Base-by-base conservation (phyloP, 2,329 filamentous ascomycete species). In the Ramularia endophylla region DNA sequence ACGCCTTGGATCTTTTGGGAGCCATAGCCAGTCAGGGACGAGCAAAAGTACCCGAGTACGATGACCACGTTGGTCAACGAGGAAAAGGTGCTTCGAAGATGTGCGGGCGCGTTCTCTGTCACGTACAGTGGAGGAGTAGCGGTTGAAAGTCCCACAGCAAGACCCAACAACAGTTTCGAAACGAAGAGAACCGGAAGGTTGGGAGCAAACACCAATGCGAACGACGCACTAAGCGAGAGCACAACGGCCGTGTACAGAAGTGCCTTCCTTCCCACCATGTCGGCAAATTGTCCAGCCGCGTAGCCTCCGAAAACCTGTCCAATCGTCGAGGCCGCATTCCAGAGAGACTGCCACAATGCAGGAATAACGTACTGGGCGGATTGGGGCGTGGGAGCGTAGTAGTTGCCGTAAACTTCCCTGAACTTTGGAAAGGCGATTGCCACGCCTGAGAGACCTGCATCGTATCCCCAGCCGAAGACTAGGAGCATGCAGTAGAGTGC, bases 271-370 rank as follows among this genome's bases (percentile, higher is more conserved):
- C 53, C 53, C 8, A 46, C 41, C 8, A 46, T 44, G 31, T 57
- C 54, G 28, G 53, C 51, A 28, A 57, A 54, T n/a, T 52, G 50
- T 7, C 54, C 54, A 20, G 53, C 54, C n/a, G 51, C 49, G 25
- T 50, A 50, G 8, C 51, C 49, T 18, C 52, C 51, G 25, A 55
- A 52, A 15, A 54, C 46, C 19, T 54, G 51, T 12, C 62, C 62
- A 5, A 65, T 65, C 5, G 60, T 64, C 19, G 57, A 61, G 5
- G 61, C 62, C 3, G 62, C 61, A 36, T 64, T 65, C 62, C 62
- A 64, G 6, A 65, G 56, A 31, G 60, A 62, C 41, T 65, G 61
- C 61, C 61, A 65, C 0, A 64, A 53, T 1, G 63, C 61, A 0
- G 62, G 61, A 27, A 65, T 64, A 5, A 64, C 52, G 36, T 41